Percentiles rank a stretch among this genome's conserved stretches.
These are phyloP conservation scores for Wickerhamomyces hampshirensis DNA, from an alignment of 805 yeast species.

Conservation along the genomic window DNA sequence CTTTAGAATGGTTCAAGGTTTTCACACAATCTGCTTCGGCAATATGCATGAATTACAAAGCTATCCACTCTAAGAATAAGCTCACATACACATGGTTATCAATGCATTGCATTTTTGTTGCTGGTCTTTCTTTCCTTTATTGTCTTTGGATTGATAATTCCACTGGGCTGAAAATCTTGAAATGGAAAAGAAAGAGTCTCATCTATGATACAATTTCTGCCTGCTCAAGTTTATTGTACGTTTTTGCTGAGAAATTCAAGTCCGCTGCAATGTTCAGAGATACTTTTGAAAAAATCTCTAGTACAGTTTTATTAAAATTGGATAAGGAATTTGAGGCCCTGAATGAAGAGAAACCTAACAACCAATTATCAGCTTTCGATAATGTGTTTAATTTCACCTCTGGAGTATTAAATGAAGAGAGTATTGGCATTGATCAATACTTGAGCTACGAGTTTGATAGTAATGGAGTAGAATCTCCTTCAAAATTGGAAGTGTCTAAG, in stretches of 20 bases:
- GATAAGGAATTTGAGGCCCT: too few relatives aligned
- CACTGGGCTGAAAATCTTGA: conserved; percentile 15
- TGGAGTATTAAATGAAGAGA: conserved; percentile 7
- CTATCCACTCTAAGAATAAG: conserved; percentile 22
- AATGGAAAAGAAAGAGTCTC: conserved; percentile 22
- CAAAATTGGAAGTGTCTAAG: too few relatives aligned
- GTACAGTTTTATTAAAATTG: conserved; percentile 13
- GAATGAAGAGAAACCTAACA: too few relatives aligned
- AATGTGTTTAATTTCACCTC: too few relatives aligned
- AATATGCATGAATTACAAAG: conserved; percentile 26
- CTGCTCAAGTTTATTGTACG: conserved; percentile 26
- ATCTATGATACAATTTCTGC: conserved; percentile 28
- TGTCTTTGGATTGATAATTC: conserved; percentile 29
- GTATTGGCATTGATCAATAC: conserved; percentile 19
- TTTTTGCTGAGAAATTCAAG: conserved; percentile 27
- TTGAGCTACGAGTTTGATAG: conserved; percentile 9
- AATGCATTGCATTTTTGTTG: conserved; percentile 28
- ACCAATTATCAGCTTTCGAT: too few relatives aligned
- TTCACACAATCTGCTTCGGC: conserved; percentile 29
- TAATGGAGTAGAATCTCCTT: too few relatives aligned
- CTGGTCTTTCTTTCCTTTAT: conserved; percentile 29
- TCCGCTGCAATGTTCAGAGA: conserved; percentile 25
- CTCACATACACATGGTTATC: conserved; percentile 28
- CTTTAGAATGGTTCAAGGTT: conserved; percentile 29
- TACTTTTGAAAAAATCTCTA: conserved; percentile 26